A percentile compares a stretch with the other conserved stretches of the same genome.
Evolutionary conservation across 495 filamentous ascomycete species (phyloP).

Genomic region (Alectoria sarmentosa): DNA sequence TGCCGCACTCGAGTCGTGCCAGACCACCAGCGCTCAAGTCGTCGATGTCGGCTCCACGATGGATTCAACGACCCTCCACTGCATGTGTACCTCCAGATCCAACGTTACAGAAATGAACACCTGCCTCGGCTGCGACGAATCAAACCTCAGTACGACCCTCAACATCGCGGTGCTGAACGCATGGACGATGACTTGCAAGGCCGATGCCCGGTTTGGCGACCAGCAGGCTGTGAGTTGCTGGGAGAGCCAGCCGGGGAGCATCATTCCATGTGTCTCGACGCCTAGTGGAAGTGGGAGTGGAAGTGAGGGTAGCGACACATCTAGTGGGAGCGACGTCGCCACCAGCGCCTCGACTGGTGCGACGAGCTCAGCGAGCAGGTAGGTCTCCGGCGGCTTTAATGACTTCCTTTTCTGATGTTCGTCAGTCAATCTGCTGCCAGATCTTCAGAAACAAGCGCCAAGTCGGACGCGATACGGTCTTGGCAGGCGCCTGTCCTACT

Average conservation of each 20-base stretch:
- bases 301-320: not conserved
- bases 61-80: slow-evolving; percentile 8
- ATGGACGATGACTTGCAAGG: slow-evolving; percentile 5
- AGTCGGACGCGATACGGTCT: not conserved
- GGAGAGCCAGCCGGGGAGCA: slow-evolving; percentile 23
- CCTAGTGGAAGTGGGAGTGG: not conserved
- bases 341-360: not conserved
- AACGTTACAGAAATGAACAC: slow-evolving; percentile 3
- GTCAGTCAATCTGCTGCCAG: not conserved
- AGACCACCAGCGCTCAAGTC: not conserved
- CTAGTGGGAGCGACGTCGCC: not conserved
- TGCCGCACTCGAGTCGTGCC: slow-evolving; percentile 31
- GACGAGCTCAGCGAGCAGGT: slow-evolving; percentile 4
- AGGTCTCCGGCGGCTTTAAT: not conserved
- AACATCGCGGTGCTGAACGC: not conserved
- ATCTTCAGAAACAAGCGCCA: not conserved
- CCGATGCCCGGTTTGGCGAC: slow-evolving; percentile 5
- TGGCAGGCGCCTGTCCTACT: not conserved
- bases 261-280: not conserved
- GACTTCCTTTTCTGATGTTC: not conserved
- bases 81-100: slow-evolving; percentile 13
- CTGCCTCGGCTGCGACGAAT: not conserved
- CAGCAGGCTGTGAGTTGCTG: slow-evolving; percentile 31
- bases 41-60: not conserved
- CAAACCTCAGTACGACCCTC: not conserved